Evolutionary conservation across 306 rosid genomes (phyloP).

Genomic region (Dalbergia cultrata): DNA sequence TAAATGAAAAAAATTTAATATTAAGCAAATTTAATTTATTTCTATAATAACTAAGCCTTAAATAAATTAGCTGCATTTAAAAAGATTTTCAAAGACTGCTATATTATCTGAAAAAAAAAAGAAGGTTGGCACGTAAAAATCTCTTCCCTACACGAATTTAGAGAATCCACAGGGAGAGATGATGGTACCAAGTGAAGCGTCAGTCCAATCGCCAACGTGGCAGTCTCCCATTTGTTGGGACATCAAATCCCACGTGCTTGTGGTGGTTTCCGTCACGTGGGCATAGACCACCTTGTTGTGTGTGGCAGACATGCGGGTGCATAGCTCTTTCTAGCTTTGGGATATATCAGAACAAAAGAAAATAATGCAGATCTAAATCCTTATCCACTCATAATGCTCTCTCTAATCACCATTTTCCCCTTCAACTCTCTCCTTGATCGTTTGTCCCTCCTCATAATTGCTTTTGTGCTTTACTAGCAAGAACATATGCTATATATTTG

Average conservation of each 20-base stretch:
- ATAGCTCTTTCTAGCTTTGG: conserved; percentile 41
- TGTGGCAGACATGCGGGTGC: conserved; percentile 58
- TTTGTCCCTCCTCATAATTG: neutral
- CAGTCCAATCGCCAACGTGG: conserved; percentile 36
- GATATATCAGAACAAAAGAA: neutral
- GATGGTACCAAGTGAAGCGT: conserved; percentile 44
- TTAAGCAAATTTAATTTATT: no score
- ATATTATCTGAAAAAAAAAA: no score
- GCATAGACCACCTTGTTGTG: conserved; percentile 45
- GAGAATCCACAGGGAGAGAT: conserved; percentile 9
- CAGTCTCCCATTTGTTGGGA: conserved; percentile 11
- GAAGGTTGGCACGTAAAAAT: no score
- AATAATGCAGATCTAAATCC: conserved; percentile 49
- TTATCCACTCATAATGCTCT: conserved; percentile 48
- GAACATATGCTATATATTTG: neutral
- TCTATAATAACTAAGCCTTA: no score
- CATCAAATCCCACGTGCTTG: conserved; percentile 72
- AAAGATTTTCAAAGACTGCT: no score
- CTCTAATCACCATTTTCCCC: neutral
- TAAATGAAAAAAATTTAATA: no score
- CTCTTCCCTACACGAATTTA: neutral
- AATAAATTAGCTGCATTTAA: no score
- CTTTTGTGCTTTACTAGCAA: neutral
- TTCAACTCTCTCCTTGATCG: neutral
- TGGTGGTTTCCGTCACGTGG: conserved; percentile 61